Percentiles rank a stretch among this genome's conserved stretches.
Evolutionary conservation across 2,329 filamentous ascomycete species (phyloP).

Genomic region (Fusarium redolens): DNA sequence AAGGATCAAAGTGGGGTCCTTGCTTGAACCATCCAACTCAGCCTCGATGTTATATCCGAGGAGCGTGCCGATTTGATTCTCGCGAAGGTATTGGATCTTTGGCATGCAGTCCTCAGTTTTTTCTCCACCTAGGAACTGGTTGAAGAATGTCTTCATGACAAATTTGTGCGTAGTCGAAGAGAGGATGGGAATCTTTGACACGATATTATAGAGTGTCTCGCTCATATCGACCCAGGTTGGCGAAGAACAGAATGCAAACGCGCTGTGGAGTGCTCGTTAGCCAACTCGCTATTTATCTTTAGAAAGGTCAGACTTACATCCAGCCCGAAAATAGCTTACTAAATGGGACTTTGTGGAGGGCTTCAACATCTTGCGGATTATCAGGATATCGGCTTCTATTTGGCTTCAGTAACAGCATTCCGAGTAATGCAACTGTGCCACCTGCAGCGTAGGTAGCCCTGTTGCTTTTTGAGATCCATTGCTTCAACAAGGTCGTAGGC

Average conservation of each 20-base stretch:
- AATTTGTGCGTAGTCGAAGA: conserved; percentile 27
- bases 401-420: neutral
- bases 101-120: conserved; percentile 28
- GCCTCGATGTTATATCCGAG: conserved; percentile 41
- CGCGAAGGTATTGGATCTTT: conserved; percentile 30
- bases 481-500: neutral
- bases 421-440: neutral
- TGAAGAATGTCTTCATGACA: conserved; percentile 34
- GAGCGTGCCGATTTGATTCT: conserved; percentile 25
- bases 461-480: neutral
- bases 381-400: neutral
- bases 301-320: neutral
- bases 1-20: conserved; percentile 35
- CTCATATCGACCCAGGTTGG: conserved; percentile 35
- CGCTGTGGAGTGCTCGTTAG: conserved; percentile 2
- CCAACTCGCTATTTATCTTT: neutral
- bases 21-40: conserved; percentile 35
- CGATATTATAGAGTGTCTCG: conserved; percentile 24
- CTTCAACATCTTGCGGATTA: conserved; percentile 2
- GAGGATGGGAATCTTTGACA: conserved; percentile 31
- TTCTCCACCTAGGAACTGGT: conserved; percentile 34
- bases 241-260: conserved; percentile 39
- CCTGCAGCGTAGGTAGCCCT: neutral
- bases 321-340: conserved; percentile 13
- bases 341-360: conserved; percentile 2